Evolutionary conservation across 257 asterid genomes (phyloP).

Genomic region (Echites panduratus): DNA sequence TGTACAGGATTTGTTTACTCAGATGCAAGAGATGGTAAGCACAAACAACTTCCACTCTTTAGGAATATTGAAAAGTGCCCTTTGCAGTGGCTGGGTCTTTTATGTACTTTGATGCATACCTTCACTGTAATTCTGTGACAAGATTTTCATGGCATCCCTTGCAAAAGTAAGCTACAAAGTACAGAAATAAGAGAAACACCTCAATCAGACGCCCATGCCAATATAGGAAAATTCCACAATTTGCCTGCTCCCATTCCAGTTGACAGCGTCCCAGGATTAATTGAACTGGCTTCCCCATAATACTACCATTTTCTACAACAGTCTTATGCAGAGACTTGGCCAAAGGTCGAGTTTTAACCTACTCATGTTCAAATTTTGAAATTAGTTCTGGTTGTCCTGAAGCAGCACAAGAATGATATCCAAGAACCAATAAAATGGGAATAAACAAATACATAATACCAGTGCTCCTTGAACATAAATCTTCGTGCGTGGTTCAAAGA

Average conservation of each 20-base stretch:
- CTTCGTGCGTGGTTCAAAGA: conserved; percentile 80
- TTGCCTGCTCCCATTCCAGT: conserved; percentile 69
- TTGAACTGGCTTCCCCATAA: conserved; percentile 47
- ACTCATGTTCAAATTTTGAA: conserved; percentile 3
- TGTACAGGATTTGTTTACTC: too few species aligned
- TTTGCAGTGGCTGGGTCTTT: background rate
- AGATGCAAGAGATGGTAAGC: background rate
- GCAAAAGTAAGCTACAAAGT: background rate
- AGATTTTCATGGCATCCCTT: background rate
- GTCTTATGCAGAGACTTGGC: conserved; percentile 65
- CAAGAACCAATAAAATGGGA: background rate
- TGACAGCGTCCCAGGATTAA: conserved; percentile 66
- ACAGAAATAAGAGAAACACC: conserved; percentile 31
- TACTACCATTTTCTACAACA: conserved; percentile 37
- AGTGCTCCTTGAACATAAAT: conserved; percentile 64
- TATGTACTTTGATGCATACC: background rate
- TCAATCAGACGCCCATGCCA: conserved; percentile 92
- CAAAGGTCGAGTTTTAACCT: conserved; percentile 65
- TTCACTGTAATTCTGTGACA: background rate
- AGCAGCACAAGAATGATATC: background rate
- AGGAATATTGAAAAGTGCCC: background rate
- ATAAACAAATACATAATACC: conserved; percentile 29
- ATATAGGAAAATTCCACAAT: conserved; percentile 72
- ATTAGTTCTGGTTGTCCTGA: background rate
- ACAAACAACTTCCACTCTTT: background rate